Conservation (phyloP, 306 rosid species). For the Glycine latifolia region DNA sequence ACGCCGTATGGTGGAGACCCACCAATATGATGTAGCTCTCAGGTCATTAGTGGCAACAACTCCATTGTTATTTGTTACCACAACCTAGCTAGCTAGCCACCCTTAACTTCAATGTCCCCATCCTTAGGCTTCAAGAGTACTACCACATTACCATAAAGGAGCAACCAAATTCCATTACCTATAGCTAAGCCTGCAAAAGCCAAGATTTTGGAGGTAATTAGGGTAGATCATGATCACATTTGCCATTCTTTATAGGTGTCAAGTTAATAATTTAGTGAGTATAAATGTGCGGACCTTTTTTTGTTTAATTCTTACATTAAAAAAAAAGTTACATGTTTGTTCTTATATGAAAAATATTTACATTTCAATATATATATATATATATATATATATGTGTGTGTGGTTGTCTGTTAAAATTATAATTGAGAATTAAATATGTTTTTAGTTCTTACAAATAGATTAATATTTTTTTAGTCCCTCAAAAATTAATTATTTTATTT, state of each 20-base stretch:
- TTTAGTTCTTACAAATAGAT: not conserved
- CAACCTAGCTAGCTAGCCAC: constrained; percentile 24
- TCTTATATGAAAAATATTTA: not conserved
- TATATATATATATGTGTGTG: too few relatives aligned
- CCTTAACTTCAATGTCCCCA: constrained; percentile 36
- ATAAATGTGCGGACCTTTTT: not conserved
- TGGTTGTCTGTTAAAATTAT: too few relatives aligned
- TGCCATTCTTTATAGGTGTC: not conserved
- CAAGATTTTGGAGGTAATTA: constrained; percentile 12
- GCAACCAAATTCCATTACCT: constrained; percentile 37
- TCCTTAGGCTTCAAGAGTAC: constrained; percentile 39
- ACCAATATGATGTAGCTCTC: constrained; percentile 41
- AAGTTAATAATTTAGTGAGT: not conserved
- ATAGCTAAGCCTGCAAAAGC: constrained; percentile 36
- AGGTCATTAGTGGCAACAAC: constrained; percentile 48
- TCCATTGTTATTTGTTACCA: constrained; percentile 48
- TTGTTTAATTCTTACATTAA: not conserved
- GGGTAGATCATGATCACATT: constrained; percentile 10
- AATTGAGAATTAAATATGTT: not conserved
- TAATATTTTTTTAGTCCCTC: too few relatives aligned
- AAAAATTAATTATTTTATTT: too few relatives aligned
- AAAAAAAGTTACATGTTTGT: not conserved
- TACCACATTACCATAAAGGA: constrained; percentile 22
- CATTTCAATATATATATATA: not conserved
- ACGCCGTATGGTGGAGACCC: constrained; percentile 51